Evolutionary conservation across 2,329 filamentous ascomycete species (phyloP).

Genomic region (Monilinia vaccinii-corymbosi): DNA sequence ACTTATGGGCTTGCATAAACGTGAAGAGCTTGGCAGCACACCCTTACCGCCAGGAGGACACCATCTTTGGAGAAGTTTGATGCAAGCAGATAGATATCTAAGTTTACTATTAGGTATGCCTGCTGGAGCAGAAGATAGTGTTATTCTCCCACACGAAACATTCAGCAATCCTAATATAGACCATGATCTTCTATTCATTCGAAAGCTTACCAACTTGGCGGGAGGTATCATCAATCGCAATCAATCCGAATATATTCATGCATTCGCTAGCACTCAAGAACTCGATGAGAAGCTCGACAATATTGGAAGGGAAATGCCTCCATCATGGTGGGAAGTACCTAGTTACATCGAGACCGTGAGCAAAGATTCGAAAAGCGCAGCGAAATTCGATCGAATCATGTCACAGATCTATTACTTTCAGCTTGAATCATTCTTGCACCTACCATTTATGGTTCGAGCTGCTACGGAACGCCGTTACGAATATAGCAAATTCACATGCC

Average conservation of each 20-base stretch:
- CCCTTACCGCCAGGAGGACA: slow-evolving; percentile 19
- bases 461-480: slow-evolving; percentile 27
- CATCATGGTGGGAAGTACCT: slow-evolving; percentile 25
- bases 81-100: slow-evolving; percentile 39
- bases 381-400: slow-evolving; percentile 22
- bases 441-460: slow-evolving; percentile 29
- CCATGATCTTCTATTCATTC: slow-evolving; percentile 18
- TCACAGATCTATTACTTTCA: slow-evolving; percentile 27
- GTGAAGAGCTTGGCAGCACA: slow-evolving; percentile 4
- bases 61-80: slow-evolving; percentile 38
- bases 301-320: slow-evolving; percentile 23
- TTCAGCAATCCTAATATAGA: slow-evolving; percentile 22
- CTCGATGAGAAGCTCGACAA: slow-evolving; percentile 27
- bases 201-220: slow-evolving; percentile 20
- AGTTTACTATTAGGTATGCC: slow-evolving; percentile 25
- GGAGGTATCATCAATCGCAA: slow-evolving; percentile 26
- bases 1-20: slow-evolving; percentile 25
- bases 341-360: slow-evolving; percentile 4
- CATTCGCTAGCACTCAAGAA: slow-evolving; percentile 26
- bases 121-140: slow-evolving; percentile 15
- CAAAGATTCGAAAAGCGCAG: slow-evolving; percentile 5
- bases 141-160: slow-evolving; percentile 19
- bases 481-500: slow-evolving; percentile 27
- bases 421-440: slow-evolving; percentile 23
- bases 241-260: slow-evolving; percentile 16